Evolutionary conservation across 352 stramenopile species (phyloP), one percentile per base, ranked within the genome.

Genomic region (Pythium aquatile): DNA sequence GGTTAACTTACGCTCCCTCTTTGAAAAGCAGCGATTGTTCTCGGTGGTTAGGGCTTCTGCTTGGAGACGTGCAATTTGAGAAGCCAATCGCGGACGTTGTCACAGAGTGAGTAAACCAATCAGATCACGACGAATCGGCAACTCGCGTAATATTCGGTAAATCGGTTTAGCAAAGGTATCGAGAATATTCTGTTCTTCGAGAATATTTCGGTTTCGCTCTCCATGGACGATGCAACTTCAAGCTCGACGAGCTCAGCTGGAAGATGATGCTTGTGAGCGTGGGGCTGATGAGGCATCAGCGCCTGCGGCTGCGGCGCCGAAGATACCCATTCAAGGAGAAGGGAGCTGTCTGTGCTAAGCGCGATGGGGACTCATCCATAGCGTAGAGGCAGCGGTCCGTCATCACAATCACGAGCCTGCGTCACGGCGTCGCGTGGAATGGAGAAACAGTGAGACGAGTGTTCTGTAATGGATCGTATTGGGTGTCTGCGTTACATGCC

Each of bases 151-250:
- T 26, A 39, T 51, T 20, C 20, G 14, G 49, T 59, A 66, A 66
- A 47, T 53, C 51, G 2, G 17, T 7, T 14, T 9, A 13, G 32
- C 48, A 60, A 63, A 64, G 20, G 28, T 64, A 62, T 70, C 57
- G 48, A 61, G 64, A 70, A 62, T 62, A 62, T 70, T 70, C 64
- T 69, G 33, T 57, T 61, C 47, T 69, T 69, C 51, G 55, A 65
- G 29, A 61, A 65, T 52, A 46, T 58, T 58, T 61, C 51, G n/a
- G 17, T 29, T 32, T 55, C 56, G 2, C 9, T 17, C 14, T 35
- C 32, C 32, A 8, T 35, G 32, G 32, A 29, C 26, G 11, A 20
- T 51, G 52, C 62, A 68, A 68, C 62, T 68, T 68, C 62, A 68
- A 68, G 54, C 20, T 47, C 39, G 39, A 2, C 2, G 13, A 6